phyloP scores from a whole-genome alignment of 345 rosid genomes.

The Eucalyptus victrix region DNA sequence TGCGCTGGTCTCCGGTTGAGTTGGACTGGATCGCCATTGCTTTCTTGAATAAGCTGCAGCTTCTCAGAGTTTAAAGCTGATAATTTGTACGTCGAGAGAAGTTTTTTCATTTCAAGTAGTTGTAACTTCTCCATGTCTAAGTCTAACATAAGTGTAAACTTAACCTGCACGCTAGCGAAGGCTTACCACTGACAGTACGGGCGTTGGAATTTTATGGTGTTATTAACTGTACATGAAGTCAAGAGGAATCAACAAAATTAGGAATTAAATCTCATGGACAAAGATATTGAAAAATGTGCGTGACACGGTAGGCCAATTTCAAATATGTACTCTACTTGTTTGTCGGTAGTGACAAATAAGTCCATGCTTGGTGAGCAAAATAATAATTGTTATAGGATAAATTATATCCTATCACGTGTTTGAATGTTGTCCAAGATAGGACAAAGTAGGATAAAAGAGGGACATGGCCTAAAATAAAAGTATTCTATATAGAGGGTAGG shows the following conservation, averaged over 20 bases:
- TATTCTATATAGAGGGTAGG: not conserved
- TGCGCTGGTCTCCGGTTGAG: constrained; percentile 36
- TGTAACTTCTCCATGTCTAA: not conserved
- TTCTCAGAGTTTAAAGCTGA: constrained; percentile 15
- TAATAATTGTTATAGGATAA: not conserved
- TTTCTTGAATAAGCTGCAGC: constrained; percentile 24
- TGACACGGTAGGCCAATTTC: not conserved
- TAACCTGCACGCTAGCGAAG: not conserved
- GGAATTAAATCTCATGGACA: not conserved
- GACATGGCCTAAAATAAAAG: not conserved
- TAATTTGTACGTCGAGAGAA: not conserved
- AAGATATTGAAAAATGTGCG: not conserved
- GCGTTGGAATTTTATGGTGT: not conserved
- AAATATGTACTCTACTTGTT: not conserved
- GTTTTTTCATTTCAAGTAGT: not conserved
- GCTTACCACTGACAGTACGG: not conserved
- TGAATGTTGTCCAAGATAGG: not conserved
- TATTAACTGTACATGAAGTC: not conserved
- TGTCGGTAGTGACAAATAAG: not conserved
- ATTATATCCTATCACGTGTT: not conserved
- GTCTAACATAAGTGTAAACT: not conserved
- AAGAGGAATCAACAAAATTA: not conserved
- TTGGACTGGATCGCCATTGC: constrained; percentile 31
- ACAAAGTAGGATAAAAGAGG: not conserved
- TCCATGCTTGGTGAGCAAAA: not conserved